A percentile compares a stretch with the other conserved stretches of the same genome.
phyloP scores from a whole-genome alignment of 2,329 filamentous ascomycete genomes.

The Nothophaeocryptopus gaeumannii region DNA sequence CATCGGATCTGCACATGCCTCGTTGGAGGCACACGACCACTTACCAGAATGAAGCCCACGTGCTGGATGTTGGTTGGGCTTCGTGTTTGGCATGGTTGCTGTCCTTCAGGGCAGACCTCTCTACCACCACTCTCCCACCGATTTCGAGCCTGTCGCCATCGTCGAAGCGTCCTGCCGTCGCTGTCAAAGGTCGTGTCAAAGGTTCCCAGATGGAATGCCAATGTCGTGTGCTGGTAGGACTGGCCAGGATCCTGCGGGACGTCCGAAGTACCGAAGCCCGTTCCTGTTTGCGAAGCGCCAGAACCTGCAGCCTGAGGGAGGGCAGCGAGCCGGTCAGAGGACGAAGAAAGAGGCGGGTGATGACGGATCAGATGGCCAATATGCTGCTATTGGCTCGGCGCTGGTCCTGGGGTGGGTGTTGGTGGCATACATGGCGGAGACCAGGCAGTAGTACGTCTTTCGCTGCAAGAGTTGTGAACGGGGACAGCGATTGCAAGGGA shows the following conservation, averaged over 20 bases:
- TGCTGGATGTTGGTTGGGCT: neutral
- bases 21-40: slow-evolving; percentile 15
- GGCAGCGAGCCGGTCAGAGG: neutral
- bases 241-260: neutral
- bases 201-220: neutral
- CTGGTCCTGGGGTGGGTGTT: neutral
- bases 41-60: slow-evolving; percentile 10
- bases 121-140: neutral
- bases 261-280: neutral
- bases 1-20: slow-evolving; percentile 6
- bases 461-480: neutral
- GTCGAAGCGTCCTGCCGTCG: neutral
- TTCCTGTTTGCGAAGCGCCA: neutral
- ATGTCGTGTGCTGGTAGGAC: neutral
- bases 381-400: slow-evolving; percentile 2
- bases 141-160: neutral
- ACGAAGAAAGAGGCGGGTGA: neutral
- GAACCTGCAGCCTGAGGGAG: neutral
- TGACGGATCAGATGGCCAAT: neutral
- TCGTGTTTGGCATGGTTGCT: neutral
- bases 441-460: neutral
- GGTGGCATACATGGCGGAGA: neutral
- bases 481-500: too few species aligned
- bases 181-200: neutral
- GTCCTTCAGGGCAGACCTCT: neutral